Percentiles rank a stretch among this genome's conserved stretches.
phyloP scores from a whole-genome alignment of 768 basidiomycete species.

The Rhodosporidiobolus sp. region DNA sequence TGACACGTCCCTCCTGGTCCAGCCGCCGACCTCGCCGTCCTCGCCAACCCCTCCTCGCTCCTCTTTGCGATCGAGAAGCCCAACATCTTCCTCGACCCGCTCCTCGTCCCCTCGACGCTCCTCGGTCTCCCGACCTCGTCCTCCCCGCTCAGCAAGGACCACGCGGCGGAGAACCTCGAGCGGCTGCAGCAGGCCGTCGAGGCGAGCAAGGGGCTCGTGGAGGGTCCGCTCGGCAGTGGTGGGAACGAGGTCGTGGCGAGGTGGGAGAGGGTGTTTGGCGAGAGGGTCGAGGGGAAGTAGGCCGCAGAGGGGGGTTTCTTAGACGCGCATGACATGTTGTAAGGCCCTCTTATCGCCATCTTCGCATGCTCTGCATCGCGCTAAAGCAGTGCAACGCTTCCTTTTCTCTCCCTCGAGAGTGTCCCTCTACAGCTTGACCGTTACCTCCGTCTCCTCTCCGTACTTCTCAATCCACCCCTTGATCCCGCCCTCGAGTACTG shows the following conservation, averaged over 20 bases:
- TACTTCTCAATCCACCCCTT: no score
- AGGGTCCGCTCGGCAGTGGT: constrained; percentile 24
- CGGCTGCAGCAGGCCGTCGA: not conserved
- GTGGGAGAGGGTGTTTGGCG: constrained; percentile 9
- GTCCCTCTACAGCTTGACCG: no score
- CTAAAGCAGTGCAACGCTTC: no score
- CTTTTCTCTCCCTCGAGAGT: no score
- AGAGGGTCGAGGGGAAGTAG: no score
- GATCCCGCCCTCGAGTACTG: no score
- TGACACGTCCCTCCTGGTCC: not conserved
- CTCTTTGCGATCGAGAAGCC: constrained; percentile 39
- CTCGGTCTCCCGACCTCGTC: not conserved
- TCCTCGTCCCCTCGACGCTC: constrained; percentile 17
- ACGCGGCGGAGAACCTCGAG: not conserved
- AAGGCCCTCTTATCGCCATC: no score
- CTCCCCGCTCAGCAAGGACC: no score
- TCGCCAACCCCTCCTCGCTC: constrained; percentile 33
- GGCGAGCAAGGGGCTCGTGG: not conserved
- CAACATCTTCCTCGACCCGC: constrained; percentile 38
- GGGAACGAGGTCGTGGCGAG: constrained; percentile 33
- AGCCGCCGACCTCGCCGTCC: constrained; percentile 19
- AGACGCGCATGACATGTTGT: no score
- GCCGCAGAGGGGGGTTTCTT: no score
- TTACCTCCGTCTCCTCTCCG: no score
- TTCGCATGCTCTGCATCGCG: no score